Conservation (phyloP, 169 alveolate species). For the Plasmodium coatneyi region DNA sequence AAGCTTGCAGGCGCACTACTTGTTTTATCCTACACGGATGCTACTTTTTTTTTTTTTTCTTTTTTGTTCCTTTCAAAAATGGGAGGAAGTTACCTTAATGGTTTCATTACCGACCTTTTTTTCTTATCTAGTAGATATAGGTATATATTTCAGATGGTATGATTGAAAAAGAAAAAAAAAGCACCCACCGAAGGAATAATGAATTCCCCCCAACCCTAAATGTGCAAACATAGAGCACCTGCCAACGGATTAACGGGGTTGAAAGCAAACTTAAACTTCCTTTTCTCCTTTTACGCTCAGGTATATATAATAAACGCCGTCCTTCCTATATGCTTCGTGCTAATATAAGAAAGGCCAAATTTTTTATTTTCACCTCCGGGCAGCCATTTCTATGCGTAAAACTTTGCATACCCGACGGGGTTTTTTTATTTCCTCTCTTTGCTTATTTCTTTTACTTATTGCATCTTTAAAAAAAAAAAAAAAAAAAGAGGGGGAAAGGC, state of each 20-base stretch:
- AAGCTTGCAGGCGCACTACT: not conserved
- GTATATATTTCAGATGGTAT: not conserved
- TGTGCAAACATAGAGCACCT: not conserved
- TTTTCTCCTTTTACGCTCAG: not conserved
- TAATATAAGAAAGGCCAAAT: not conserved
- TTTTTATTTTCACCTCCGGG: not conserved
- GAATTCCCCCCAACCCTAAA: not conserved
- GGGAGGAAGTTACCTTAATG: not conserved
- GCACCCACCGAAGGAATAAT: not conserved
- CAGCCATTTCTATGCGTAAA: not conserved
- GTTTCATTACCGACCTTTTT: not conserved
- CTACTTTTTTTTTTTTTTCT: not conserved
- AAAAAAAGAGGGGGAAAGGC: not conserved
- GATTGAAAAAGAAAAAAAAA: not conserved
- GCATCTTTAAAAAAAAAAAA: not conserved
- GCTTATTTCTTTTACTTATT: not conserved
- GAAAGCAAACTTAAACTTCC: not conserved
- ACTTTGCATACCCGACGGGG: not conserved
- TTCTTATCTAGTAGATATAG: not conserved
- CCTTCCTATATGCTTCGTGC: not conserved
- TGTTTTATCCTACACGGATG: not conserved
- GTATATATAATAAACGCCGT: not conserved
- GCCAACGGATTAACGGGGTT: not conserved
- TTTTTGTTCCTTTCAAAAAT: not conserved
- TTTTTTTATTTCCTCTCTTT: not conserved